Evolutionary conservation across 2,329 filamentous ascomycete genomes (phyloP), one percentile per base, ranked within the genome.

Genomic region (Diaporthe amygdali): DNA sequence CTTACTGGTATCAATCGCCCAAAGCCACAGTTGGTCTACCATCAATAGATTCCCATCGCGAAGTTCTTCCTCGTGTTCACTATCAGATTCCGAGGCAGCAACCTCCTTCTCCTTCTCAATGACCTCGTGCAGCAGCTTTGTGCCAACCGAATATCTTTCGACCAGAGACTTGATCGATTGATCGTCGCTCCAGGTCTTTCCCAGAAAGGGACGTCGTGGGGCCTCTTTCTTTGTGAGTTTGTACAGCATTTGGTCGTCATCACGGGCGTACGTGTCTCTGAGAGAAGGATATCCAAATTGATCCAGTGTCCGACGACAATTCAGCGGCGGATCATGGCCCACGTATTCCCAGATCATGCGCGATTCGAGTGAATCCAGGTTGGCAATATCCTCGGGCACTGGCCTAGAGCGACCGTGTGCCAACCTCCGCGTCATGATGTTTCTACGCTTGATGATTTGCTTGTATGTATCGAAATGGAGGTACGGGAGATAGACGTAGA

Each of bases 181-280:
- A 46, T 76, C 70, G 68, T 49, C 59, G 32, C 75, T 44, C 61
- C 68, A n/a, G 71, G 70, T 25, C 15, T 55, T 44, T 17, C 51
- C 66, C 10, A 17, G 22, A n/a, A 37, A 59, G 22, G 44, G 46
- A 5, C 68, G 63, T 14, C 27, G 41, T 22, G 15, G 75, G 76
- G 1, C 74, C 70, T 2, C 84, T 69, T 87, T 81, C 74, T 89
- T 90, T 2, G 89, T 90, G 2, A 91, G 80, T 74, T 92, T 92
- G 78, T 91, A 92, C 8, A 92, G 79, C 87, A 92, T 91, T 77
- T 92, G 90, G 51, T 92, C 90, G 52, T 90, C 89, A 51, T 92
- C 90, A 22, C 90, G 82, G 0, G 88, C 87, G 51, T 88, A 80
- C 0, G 90, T 92, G 41, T 91, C 89, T 12, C 85, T 82, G 0